Conservation (phyloP, 1,284 basidiomycete genomes). For the Volvariella surrecta region DNA sequence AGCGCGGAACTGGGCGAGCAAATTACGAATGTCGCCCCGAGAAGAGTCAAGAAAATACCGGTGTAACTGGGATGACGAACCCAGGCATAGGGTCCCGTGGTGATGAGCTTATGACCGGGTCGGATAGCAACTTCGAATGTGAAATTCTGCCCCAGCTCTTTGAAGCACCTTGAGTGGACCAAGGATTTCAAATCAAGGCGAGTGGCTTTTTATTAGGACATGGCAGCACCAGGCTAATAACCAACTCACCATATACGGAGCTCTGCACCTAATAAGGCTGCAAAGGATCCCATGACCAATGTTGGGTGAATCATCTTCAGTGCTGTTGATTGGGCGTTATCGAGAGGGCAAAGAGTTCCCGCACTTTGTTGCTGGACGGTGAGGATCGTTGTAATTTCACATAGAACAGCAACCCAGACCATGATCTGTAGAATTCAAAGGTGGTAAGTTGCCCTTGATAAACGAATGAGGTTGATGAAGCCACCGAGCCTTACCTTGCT, state of each 20-base stretch:
- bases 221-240: conserved; percentile 4
- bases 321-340: conserved; percentile 1
- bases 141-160: conserved; percentile 25
- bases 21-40: conserved; percentile 22
- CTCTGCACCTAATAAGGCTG: conserved; percentile 3
- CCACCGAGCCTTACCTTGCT: conserved; percentile 19
- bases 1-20: conserved; percentile 24
- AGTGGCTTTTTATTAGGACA: too few relatives aligned
- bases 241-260: conserved; percentile 7
- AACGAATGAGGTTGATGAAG: conserved; percentile 5
- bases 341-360: background rate
- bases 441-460: too few relatives aligned
- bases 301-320: conserved; percentile 6
- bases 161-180: conserved; percentile 22
- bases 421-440: conserved; percentile 19
- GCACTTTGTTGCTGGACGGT: conserved; percentile 1
- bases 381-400: conserved; percentile 12
- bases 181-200: background rate
- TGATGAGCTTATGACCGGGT: conserved; percentile 26
- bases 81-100: conserved; percentile 26
- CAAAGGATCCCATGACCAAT: conserved; percentile 4
- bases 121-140: conserved; percentile 30
- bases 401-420: conserved; percentile 20
- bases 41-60: conserved; percentile 25
- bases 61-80: conserved; percentile 31